These are phyloP conservation scores for Termitomyces sp. DNA, from an alignment of 768 basidiomycete genomes.

Conservation along the genomic window DNA sequence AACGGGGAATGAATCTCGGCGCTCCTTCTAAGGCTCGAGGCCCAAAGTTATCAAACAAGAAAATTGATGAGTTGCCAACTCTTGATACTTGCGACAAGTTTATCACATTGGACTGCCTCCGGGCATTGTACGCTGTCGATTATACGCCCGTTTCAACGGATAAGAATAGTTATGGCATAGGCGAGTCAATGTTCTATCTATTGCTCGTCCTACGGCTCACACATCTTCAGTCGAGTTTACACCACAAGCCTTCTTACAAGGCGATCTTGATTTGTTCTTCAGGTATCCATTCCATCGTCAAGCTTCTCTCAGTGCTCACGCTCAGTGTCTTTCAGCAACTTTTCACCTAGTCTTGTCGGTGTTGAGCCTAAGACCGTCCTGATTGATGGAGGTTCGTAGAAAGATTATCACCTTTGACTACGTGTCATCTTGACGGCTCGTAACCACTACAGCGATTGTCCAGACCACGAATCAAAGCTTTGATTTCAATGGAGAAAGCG, in stretches of 20 bases:
- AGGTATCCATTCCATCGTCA: slow-evolving; percentile 5
- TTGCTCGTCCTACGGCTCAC: background rate
- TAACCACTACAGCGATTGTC: slow-evolving; percentile 28
- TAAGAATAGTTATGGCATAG: slow-evolving; percentile 23
- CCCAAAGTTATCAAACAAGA: slow-evolving; percentile 4
- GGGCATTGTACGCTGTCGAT: slow-evolving; percentile 20
- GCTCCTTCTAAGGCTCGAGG: slow-evolving; percentile 1
- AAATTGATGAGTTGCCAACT: background rate
- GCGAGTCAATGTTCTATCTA: slow-evolving; percentile 2
- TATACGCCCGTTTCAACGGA: slow-evolving; percentile 21
- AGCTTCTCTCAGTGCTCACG: background rate
- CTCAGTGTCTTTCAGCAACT: slow-evolving; percentile 20
- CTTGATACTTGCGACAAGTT: slow-evolving; percentile 19
- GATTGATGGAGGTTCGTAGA: slow-evolving; percentile 25
- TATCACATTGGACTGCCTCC: slow-evolving; percentile 25
- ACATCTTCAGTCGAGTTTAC: slow-evolving; percentile 4
- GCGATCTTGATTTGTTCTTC: slow-evolving; percentile 33
- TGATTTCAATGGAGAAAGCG: slow-evolving; percentile 38
- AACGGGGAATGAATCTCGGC: slow-evolving; percentile 10
- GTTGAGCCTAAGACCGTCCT: slow-evolving; percentile 27
- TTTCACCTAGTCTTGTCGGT: slow-evolving; percentile 31
- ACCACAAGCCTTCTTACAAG: slow-evolving; percentile 7
- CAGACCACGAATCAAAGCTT: slow-evolving; percentile 38
- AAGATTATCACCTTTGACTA: background rate
- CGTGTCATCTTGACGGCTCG: background rate